Base-by-base conservation (phyloP, 345 rosid species). In the Dimocarpus longan region DNA sequence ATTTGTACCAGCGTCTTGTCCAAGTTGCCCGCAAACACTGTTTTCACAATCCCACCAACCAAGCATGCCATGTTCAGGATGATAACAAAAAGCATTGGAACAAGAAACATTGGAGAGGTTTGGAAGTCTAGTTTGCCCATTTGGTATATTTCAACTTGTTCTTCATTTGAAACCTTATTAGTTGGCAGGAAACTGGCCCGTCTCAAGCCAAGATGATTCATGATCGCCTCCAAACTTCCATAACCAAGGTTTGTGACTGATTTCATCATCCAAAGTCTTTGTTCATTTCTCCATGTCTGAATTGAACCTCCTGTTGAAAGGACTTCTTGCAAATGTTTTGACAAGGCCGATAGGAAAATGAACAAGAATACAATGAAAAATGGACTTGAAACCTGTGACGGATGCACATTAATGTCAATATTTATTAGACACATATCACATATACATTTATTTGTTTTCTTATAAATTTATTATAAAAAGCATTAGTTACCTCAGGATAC, bases 111-210 rank as follows among this genome's bases (percentile, higher is more conserved):
- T 4, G 82, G 22, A 16, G 91, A 67, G 19, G 84, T 70, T n/a
- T 74, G 82, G 50, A 86, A 88, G 78, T 86, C 79, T n/a, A 86
- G 66, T 8, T 21, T 32, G 5, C 88, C 88, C 84, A 26, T 77
- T 37, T 84, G 68, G 28, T 88, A 86, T 13, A 37, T 62, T 59
- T 68, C 79, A 0, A 50, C 7, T 50, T 81, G 76, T 62, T 88
- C 91, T 0, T 76, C 76, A n/a, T 84, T 79, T 0, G 28, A 50
- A 0, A 70, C 82, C 67, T 88, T 88, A 52, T 79, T 79, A 2
- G 89, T 82, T 3, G 89, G 87, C 71, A 80, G 10, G 79, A 88
- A 88, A 74, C 80, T 86, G 19, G 86, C 87, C 80, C 76, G 48
- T 11, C 69, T 82, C 28, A 84, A 1, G 19, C 86, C 82, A 7